phyloP scores from a whole-genome alignment of 306 rosid genomes.

The Cucurbita argyrosperma region DNA sequence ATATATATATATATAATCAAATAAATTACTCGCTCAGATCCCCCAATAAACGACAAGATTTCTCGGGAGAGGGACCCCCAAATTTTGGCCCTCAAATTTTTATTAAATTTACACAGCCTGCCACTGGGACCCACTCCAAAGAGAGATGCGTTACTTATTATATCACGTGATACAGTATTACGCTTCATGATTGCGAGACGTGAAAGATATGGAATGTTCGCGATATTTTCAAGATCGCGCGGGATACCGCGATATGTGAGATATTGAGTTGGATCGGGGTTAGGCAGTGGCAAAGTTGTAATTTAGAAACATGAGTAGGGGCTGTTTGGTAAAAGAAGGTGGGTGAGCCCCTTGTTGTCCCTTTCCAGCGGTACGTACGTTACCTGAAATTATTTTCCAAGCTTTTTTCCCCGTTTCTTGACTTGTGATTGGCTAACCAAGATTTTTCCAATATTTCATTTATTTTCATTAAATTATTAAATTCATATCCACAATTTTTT shows the following conservation, averaged over 20 bases:
- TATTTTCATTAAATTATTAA: background rate
- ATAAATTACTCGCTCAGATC: constrained; percentile 34
- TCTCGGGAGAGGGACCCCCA: constrained; percentile 7
- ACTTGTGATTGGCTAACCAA: background rate
- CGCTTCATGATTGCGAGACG: constrained; percentile 27
- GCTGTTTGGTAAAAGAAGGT: background rate
- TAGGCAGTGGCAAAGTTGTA: background rate
- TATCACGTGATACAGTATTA: constrained; percentile 41
- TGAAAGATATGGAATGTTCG: background rate
- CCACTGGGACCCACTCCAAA: constrained; percentile 23
- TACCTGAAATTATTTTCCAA: background rate
- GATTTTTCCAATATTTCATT: background rate
- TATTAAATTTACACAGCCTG: constrained; percentile 19
- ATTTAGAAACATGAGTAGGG: background rate
- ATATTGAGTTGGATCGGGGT: background rate
- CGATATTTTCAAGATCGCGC: background rate
- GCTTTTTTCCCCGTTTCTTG: background rate
- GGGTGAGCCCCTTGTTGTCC: background rate
- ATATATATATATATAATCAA: constrained; percentile 9
- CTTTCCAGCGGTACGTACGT: constrained; percentile 1
- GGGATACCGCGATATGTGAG: background rate
- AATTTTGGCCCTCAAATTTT: constrained; percentile 16
- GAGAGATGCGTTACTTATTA: constrained; percentile 27
- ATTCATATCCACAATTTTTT: no score
- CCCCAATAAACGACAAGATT: constrained; percentile 50